A percentile compares a stretch with the other conserved stretches of the same genome.
Conservation (phyloP, 2,329 filamentous ascomycete genomes). For the Phyllosticta paracitricarpa region DNA sequence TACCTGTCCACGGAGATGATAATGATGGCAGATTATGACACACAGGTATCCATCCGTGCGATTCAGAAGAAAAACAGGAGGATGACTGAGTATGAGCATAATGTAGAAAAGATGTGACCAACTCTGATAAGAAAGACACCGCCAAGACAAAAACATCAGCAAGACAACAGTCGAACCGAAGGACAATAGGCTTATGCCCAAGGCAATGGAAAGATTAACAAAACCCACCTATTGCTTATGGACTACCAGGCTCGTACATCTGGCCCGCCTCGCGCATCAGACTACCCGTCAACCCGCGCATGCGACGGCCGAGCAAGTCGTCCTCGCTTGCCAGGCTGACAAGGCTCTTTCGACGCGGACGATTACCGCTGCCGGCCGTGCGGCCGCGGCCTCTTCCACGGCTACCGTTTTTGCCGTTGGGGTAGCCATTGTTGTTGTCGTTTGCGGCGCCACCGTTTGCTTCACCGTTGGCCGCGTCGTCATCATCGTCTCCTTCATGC, state of each 20-base stretch:
- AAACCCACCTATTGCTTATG: neutral
- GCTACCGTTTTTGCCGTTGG: neutral
- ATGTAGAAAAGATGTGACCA: too few relatives aligned
- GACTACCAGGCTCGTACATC: conserved; percentile 7
- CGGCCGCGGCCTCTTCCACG: conserved; percentile 11
- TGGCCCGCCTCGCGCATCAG: conserved; percentile 21
- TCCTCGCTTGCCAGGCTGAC: conserved; percentile 39
- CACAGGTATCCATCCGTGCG: too few relatives aligned
- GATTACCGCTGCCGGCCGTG: conserved; percentile 18
- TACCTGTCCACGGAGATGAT: too few relatives aligned
- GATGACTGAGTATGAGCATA: too few relatives aligned
- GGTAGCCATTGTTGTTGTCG: neutral
- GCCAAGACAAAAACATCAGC: too few relatives aligned
- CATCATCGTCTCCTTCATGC: conserved; percentile 2
- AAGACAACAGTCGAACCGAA: too few relatives aligned
- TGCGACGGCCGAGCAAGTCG: conserved; percentile 37
- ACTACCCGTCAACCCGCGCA: conserved; percentile 36
- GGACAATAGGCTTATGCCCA: too few relatives aligned
- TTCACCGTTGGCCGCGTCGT: neutral
- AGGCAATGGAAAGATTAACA: too few relatives aligned
- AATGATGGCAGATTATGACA: too few relatives aligned
- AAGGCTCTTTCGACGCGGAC: conserved; percentile 29
- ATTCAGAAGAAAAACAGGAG: too few relatives aligned
- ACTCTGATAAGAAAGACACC: too few relatives aligned
- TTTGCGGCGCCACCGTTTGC: neutral